Conservation (phyloP, 345 rosid genomes). For the Murraya paniculata region DNA sequence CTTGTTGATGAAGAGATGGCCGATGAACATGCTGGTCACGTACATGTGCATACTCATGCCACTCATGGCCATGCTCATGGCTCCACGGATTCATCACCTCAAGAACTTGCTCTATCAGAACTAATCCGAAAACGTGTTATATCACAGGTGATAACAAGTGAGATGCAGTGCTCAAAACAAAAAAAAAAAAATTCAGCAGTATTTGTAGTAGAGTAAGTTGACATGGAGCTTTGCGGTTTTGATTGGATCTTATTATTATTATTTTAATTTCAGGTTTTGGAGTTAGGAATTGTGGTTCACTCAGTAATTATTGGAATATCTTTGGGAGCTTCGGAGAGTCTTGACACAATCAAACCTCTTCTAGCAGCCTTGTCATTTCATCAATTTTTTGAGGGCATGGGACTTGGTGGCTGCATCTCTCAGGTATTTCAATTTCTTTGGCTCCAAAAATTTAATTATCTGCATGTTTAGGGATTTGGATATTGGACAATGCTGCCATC, state of each 20-base stretch:
- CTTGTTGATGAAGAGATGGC: slow-evolving; percentile 37
- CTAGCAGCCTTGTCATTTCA: slow-evolving; percentile 67
- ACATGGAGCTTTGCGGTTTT: background rate
- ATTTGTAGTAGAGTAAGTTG: too few relatives aligned
- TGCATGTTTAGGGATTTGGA: background rate
- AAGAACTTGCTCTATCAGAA: slow-evolving; percentile 22
- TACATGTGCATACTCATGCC: slow-evolving; percentile 63
- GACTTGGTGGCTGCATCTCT: slow-evolving; percentile 78
- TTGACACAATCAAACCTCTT: slow-evolving; percentile 57
- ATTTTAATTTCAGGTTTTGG: slow-evolving; percentile 42
- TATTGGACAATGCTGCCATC: slow-evolving; percentile 18
- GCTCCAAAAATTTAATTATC: too few relatives aligned
- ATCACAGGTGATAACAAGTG: slow-evolving; percentile 35
- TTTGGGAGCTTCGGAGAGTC: slow-evolving; percentile 52
- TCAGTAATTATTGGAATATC: slow-evolving; percentile 68
- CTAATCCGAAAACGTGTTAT: slow-evolving; percentile 44
- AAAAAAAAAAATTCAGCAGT: too few relatives aligned
- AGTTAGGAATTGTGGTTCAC: slow-evolving; percentile 70
- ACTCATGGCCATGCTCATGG: slow-evolving; percentile 66
- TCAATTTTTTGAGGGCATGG: slow-evolving; percentile 81
- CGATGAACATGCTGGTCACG: slow-evolving; percentile 39
- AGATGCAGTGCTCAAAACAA: too few relatives aligned
- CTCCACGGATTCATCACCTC: slow-evolving; percentile 19
- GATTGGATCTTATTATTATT: background rate
- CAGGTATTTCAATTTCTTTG: slow-evolving; percentile 25